These are phyloP conservation scores for Stagonosporopsis cucurbitacearum DNA, from an alignment of 2,329 filamentous ascomycete genomes.

Conservation along the genomic window DNA sequence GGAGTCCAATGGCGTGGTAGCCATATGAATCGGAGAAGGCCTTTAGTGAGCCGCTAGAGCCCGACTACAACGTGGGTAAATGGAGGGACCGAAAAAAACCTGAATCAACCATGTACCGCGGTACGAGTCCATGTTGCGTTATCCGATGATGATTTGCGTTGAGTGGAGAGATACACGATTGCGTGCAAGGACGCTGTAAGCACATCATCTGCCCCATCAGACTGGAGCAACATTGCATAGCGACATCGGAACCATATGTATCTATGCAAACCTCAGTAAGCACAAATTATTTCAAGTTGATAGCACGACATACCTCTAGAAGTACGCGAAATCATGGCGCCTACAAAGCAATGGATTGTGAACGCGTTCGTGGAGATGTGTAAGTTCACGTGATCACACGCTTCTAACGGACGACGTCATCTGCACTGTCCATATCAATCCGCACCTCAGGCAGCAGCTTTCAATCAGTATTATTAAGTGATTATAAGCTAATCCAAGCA, in stretches of 20 bases:
- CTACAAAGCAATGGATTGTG: slow-evolving; percentile 49
- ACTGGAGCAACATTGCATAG: slow-evolving; percentile 18
- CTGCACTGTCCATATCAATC: neutral
- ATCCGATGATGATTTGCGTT: slow-evolving; percentile 17
- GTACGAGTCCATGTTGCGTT: slow-evolving; percentile 5
- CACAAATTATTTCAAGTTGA: slow-evolving; percentile 2
- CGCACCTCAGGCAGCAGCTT: neutral
- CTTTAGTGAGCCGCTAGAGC: slow-evolving; percentile 4
- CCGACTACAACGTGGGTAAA: slow-evolving; percentile 9
- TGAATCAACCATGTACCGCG: slow-evolving; percentile 13
- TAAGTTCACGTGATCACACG: slow-evolving; percentile 32
- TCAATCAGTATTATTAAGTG: neutral
- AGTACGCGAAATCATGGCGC: slow-evolving; percentile 26
- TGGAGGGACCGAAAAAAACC: slow-evolving; percentile 3
- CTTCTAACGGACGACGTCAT: neutral
- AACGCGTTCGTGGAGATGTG: slow-evolving; percentile 55
- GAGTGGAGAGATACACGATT: slow-evolving; percentile 31
- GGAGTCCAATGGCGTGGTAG: slow-evolving; percentile 31
- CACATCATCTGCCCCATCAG: slow-evolving; percentile 38
- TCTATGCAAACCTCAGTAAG: slow-evolving; percentile 5
- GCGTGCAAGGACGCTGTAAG: slow-evolving; percentile 34
- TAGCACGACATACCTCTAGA: slow-evolving; percentile 26
- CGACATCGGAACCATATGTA: slow-evolving; percentile 29
- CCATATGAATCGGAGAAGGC: slow-evolving; percentile 9
- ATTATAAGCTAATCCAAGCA: neutral